A percentile compares a stretch with the other conserved stretches of the same genome.
Evolutionary conservation across 192 early-diverging fungal species (phyloP).

Genomic region (Kickxella alabastrina): DNA sequence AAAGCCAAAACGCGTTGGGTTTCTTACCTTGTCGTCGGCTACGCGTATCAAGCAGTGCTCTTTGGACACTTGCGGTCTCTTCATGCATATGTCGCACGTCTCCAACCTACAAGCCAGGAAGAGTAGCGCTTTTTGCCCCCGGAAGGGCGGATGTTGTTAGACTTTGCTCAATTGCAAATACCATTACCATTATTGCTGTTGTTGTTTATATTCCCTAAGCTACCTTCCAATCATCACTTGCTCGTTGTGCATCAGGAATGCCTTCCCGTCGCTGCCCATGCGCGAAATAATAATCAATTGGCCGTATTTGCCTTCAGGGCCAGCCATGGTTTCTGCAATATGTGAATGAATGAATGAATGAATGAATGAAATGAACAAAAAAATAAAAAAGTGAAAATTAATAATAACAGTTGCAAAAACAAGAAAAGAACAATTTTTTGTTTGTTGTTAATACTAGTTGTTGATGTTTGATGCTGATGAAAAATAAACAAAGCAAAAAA

Average conservation of each 20-base stretch:
- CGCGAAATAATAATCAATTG: slow-evolving; percentile 37
- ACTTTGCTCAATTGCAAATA: no score
- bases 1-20: neutral
- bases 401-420: no score
- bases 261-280: slow-evolving; percentile 40
- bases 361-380: neutral
- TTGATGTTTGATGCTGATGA: no score
- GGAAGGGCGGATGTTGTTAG: no score
- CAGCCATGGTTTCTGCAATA: neutral
- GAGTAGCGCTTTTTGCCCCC: no score
- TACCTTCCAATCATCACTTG: slow-evolving; percentile 40
- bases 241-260: slow-evolving; percentile 34
- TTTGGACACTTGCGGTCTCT: slow-evolving; percentile 36
- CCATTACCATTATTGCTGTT: no score
- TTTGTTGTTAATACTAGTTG: no score
- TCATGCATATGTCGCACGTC: slow-evolving; percentile 50
- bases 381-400: no score
- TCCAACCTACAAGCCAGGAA: slow-evolving; percentile 15
- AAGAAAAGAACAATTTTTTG: neutral
- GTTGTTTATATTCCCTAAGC: no score
- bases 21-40: slow-evolving; percentile 11
- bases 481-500: no score
- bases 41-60: slow-evolving; percentile 37
- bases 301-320: slow-evolving; percentile 25
- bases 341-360: neutral